Conservation (phyloP, 2,329 filamentous ascomycete species). For the Aotearoamyces nothofagi region DNA sequence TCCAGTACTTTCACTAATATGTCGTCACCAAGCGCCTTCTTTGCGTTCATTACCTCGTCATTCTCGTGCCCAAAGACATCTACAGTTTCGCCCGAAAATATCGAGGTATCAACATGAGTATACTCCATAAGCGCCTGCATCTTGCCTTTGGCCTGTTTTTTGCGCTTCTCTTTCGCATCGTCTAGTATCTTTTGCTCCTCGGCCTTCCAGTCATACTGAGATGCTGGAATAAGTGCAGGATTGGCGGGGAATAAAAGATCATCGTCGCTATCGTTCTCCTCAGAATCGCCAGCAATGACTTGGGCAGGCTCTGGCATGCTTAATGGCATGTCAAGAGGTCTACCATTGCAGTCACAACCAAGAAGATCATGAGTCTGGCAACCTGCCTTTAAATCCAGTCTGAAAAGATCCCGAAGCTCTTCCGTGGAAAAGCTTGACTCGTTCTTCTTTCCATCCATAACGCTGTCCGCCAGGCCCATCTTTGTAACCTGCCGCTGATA, state of each 20-base stretch:
- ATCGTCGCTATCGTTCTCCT: constrained; percentile 5
- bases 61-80: constrained; percentile 17
- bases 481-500: constrained; percentile 61
- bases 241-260: constrained; percentile 10
- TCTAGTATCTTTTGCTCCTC: constrained; percentile 26
- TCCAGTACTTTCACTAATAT: constrained; percentile 31
- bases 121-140: constrained; percentile 37
- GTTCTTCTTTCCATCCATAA: constrained; percentile 50
- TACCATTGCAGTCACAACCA: constrained; percentile 44
- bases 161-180: constrained; percentile 13
- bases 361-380: constrained; percentile 57
- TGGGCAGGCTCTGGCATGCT: constrained; percentile 9
- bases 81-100: constrained; percentile 19
- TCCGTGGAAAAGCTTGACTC: constrained; percentile 47
- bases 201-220: constrained; percentile 27
- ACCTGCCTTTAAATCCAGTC: constrained; percentile 39
- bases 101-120: constrained; percentile 30
- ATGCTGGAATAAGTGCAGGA: constrained; percentile 21
- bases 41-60: constrained; percentile 19
- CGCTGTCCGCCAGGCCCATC: constrained; percentile 52
- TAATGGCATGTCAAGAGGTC: constrained; percentile 20
- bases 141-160: constrained; percentile 21
- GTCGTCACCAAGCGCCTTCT: constrained; percentile 29
- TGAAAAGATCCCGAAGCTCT: constrained; percentile 52
- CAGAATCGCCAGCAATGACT: constrained; percentile 5